Evolutionary conservation across 2,329 filamentous ascomycete species (phyloP).

Genomic region (Chaetoscypha palmicola): DNA sequence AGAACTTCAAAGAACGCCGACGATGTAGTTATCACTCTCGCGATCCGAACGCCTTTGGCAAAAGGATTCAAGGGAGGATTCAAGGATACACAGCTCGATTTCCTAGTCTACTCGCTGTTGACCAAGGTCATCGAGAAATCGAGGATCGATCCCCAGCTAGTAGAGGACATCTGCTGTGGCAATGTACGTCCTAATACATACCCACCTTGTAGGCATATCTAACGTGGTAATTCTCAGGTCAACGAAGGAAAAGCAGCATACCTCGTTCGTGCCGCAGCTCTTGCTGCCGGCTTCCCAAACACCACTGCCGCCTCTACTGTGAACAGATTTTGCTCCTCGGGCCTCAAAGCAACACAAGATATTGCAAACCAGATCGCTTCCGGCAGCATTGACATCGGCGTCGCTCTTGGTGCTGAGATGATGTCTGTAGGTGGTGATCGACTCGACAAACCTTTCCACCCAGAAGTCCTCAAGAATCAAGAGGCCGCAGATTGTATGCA

Average conservation of each 20-base stretch:
- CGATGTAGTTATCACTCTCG: slow-evolving; percentile 93
- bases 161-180: slow-evolving; percentile 87
- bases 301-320: slow-evolving; percentile 72
- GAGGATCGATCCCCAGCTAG: slow-evolving; percentile 69
- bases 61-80: slow-evolving; percentile 90
- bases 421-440: slow-evolving; percentile 78
- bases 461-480: slow-evolving; percentile 56
- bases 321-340: slow-evolving; percentile 91
- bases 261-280: slow-evolving; percentile 79
- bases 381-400: slow-evolving; percentile 89
- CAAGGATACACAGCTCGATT: slow-evolving; percentile 90
- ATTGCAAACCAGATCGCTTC: slow-evolving; percentile 85
- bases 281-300: slow-evolving; percentile 85
- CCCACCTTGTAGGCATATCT: not conserved
- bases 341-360: slow-evolving; percentile 84
- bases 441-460: slow-evolving; percentile 57
- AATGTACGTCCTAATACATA: slow-evolving; percentile 55
- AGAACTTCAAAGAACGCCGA: slow-evolving; percentile 91
- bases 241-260: slow-evolving; percentile 88
- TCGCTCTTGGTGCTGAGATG: slow-evolving; percentile 93
- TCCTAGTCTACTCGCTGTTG: slow-evolving; percentile 73
- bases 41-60: slow-evolving; percentile 78
- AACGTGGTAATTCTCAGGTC: slow-evolving; percentile 33
- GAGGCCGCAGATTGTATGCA: slow-evolving; percentile 71
- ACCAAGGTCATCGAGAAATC: slow-evolving; percentile 67